These are phyloP conservation scores for Quercus agrifolia DNA, from an alignment of 306 rosid species.

Conservation along the genomic window DNA sequence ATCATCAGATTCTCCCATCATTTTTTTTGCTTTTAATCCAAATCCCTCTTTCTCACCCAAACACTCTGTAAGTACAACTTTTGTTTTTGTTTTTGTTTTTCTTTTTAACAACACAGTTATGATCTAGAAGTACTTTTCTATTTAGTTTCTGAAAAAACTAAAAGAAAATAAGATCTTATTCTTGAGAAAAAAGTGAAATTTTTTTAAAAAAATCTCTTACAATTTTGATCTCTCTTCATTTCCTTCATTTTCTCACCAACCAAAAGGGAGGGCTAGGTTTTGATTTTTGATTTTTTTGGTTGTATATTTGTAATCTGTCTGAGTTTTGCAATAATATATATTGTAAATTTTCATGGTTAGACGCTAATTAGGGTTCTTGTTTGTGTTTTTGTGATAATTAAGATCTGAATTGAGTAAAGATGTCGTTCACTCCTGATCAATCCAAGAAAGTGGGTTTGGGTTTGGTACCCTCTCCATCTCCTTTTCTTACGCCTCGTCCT, in stretches of 20 bases:
- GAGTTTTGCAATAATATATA: not conserved
- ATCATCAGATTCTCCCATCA: conserved; percentile 31
- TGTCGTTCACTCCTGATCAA: conserved; percentile 78
- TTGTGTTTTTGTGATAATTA: not conserved
- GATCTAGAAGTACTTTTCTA: not conserved
- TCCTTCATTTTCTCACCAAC: too few species aligned
- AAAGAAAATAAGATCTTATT: not conserved
- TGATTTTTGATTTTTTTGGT: not conserved
- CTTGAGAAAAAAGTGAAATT: not conserved
- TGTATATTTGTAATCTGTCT: not conserved
- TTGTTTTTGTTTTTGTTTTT: not conserved
- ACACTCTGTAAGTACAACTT: not conserved
- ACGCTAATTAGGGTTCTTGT: not conserved
- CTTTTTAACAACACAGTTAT: not conserved
- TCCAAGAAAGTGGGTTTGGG: conserved; percentile 73
- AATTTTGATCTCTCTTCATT: too few species aligned
- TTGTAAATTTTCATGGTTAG: not conserved
- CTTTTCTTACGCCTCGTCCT: conserved; percentile 88
- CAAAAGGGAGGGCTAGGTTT: too few species aligned
- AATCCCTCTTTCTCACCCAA: not conserved
- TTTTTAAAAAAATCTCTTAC: not conserved
- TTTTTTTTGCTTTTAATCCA: not conserved
- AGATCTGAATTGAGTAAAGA: conserved; percentile 11
- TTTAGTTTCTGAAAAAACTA: not conserved
- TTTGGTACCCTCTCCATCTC: conserved; percentile 62